These are phyloP conservation scores for Chionographis japonica DNA, from an alignment of 106 monocot genomes.

Conservation along the genomic window DNA sequence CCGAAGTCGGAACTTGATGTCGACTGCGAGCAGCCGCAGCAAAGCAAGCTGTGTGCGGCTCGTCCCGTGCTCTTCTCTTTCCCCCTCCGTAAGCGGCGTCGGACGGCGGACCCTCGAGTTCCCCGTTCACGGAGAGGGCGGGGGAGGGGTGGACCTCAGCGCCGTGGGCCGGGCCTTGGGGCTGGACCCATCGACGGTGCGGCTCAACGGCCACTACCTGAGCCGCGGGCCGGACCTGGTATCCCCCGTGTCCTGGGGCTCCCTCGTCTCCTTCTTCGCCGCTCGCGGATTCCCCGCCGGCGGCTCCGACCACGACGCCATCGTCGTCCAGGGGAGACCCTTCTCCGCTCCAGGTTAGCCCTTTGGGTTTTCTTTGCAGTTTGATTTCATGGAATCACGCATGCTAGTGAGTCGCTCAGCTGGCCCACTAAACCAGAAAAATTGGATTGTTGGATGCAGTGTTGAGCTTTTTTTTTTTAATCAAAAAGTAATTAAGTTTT, in stretches of 20 bases:
- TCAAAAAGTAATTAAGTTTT: too few species aligned
- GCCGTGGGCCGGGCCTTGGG: conserved; percentile 31
- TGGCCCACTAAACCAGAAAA: too few species aligned
- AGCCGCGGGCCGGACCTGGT: conserved; percentile 28
- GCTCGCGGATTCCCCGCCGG: conserved; percentile 41
- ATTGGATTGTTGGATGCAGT: too few species aligned
- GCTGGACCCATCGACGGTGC: conserved; percentile 35
- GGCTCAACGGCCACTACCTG: conserved; percentile 46
- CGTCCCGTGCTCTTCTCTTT: too few species aligned
- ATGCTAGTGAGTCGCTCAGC: too few species aligned
- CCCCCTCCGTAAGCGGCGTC: too few species aligned
- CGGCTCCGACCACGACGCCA: conserved; percentile 8
- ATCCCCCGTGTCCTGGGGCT: conserved; percentile 34
- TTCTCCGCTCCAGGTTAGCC: not conserved
- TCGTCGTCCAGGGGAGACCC: conserved; percentile 38
- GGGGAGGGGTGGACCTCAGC: conserved; percentile 33
- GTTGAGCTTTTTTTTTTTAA: too few species aligned
- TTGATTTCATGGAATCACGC: not conserved
- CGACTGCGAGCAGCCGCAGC: too few species aligned
- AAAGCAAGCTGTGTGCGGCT: too few species aligned
- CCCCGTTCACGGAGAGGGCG: too few species aligned
- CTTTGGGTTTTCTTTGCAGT: not conserved
- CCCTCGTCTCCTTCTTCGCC: conserved; percentile 50
- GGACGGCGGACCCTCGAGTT: too few species aligned
- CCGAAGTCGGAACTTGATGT: too few species aligned